Conservation (phyloP, 768 basidiomycete genomes). For the Serpula lacrymans region DNA sequence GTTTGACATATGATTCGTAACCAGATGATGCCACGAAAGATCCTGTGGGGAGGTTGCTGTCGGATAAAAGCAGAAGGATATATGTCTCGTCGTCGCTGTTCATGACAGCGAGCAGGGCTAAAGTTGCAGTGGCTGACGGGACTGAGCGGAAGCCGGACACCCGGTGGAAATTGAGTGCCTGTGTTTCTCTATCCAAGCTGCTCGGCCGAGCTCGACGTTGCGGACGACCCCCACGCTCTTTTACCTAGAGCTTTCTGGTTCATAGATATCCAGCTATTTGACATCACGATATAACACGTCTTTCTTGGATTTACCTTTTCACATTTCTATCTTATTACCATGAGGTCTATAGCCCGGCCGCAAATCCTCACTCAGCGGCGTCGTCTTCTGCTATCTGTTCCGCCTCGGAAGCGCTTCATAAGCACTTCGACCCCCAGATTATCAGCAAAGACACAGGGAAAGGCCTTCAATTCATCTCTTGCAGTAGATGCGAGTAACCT, state of each 20-base stretch:
- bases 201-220: no score
- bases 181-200: background rate
- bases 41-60: slow-evolving; percentile 95
- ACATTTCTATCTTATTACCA: background rate
- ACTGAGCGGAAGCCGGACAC: slow-evolving; percentile 21
- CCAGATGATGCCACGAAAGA: slow-evolving; percentile 95
- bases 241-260: no score
- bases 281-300: no score
- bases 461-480: slow-evolving; percentile 30
- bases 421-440: slow-evolving; percentile 10
- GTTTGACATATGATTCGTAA: slow-evolving; percentile 84
- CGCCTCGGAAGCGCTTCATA: slow-evolving; percentile 12
- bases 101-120: background rate
- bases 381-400: background rate
- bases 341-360: slow-evolving; percentile 1
- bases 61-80: slow-evolving; percentile 75
- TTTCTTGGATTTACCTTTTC: no score
- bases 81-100: slow-evolving; percentile 52
- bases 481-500: slow-evolving; percentile 28
- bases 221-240: background rate
- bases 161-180: background rate
- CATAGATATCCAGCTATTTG: background rate
- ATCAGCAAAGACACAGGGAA: slow-evolving; percentile 15
- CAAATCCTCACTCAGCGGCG: slow-evolving; percentile 2
- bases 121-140: slow-evolving; percentile 7